Percentiles rank a stretch among this genome's conserved stretches.
These are phyloP conservation scores for Vigna radiata DNA, from an alignment of 306 rosid genomes.

Conservation along the genomic window DNA sequence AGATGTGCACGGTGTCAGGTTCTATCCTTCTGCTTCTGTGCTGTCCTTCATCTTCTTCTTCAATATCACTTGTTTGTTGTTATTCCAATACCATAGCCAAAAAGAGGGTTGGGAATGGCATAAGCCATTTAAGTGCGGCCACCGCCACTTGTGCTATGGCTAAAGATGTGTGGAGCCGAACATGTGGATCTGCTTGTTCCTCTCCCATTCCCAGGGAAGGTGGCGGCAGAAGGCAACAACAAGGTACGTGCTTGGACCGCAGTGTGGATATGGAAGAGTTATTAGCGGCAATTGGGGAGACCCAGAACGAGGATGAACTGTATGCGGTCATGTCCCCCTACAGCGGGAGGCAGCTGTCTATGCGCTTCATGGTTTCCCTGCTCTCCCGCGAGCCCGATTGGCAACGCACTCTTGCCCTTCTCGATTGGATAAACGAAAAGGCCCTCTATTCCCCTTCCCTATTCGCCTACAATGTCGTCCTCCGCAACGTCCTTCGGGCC, in stretches of 20 bases:
- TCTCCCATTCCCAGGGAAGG: conserved; percentile 29
- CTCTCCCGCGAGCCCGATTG: conserved; percentile 87
- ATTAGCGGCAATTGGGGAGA: conserved; percentile 56
- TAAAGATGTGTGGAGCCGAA: conserved; percentile 76
- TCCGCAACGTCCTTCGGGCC: conserved; percentile 85
- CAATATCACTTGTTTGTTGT: conserved; percentile 28
- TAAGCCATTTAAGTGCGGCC: neutral
- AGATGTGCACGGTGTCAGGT: conserved; percentile 47
- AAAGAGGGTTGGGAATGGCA: conserved; percentile 5
- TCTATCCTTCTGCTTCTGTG: conserved; percentile 33
- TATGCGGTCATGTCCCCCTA: conserved; percentile 66
- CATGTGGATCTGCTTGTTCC: conserved; percentile 32
- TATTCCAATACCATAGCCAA: neutral
- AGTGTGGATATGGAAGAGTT: conserved; percentile 86
- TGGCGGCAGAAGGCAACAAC: conserved; percentile 47
- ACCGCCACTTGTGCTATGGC: conserved; percentile 31
- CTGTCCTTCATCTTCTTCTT: conserved; percentile 38
- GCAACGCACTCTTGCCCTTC: conserved; percentile 85
- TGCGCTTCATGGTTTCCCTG: conserved; percentile 80
- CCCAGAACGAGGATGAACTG: conserved; percentile 70
- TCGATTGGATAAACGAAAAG: conserved; percentile 88
- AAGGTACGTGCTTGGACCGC: conserved; percentile 59
- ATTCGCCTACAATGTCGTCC: conserved; percentile 79
- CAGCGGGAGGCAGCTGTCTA: conserved; percentile 71
- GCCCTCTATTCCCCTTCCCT: conserved; percentile 82